Conservation (phyloP, 1,139 yeast genomes). For the Hansenula sp. region DNA sequence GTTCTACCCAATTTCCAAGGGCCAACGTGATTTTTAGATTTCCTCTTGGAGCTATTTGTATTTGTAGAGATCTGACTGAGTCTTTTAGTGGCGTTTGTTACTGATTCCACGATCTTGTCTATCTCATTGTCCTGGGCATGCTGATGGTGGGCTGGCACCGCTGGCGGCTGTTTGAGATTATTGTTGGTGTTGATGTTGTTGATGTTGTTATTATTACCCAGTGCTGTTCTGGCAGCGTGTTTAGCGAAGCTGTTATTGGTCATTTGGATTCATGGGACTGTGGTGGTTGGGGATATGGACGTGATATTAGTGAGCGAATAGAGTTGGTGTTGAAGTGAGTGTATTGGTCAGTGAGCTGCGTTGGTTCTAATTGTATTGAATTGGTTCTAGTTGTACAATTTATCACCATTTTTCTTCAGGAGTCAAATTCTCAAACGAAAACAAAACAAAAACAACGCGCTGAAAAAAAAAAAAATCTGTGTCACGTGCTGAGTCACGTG, state of each 20-base stretch:
- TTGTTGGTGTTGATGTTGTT: slow-evolving; percentile 11
- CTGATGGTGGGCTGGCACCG: not conserved
- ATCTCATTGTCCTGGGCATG: slow-evolving; percentile 17
- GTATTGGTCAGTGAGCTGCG: not conserved
- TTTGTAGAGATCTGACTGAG: slow-evolving; percentile 60
- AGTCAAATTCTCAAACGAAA: not conserved
- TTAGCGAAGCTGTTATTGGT: slow-evolving; percentile 18
- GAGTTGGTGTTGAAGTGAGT: not conserved
- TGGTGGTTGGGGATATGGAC: not conserved
- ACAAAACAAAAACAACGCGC: not conserved
- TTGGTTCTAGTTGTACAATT: not conserved
- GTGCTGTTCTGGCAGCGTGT: slow-evolving; percentile 23
- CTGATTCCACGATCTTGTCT: slow-evolving; percentile 34
- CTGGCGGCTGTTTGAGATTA: not conserved
- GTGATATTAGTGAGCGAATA: not conserved
- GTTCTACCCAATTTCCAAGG: slow-evolving; percentile 98
- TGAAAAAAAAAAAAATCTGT: too few species aligned
- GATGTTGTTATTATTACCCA: slow-evolving; percentile 16
- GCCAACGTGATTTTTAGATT: slow-evolving; percentile 75
- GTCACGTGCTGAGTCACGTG: too few species aligned
- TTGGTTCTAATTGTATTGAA: not conserved
- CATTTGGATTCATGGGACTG: not conserved
- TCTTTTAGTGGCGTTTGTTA: slow-evolving; percentile 60
- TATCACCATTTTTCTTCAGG: not conserved
- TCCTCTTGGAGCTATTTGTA: slow-evolving; percentile 40